These are phyloP conservation scores for Pleurotus sapidus DNA, from an alignment of 768 basidiomycete genomes.

Conservation along the genomic window DNA sequence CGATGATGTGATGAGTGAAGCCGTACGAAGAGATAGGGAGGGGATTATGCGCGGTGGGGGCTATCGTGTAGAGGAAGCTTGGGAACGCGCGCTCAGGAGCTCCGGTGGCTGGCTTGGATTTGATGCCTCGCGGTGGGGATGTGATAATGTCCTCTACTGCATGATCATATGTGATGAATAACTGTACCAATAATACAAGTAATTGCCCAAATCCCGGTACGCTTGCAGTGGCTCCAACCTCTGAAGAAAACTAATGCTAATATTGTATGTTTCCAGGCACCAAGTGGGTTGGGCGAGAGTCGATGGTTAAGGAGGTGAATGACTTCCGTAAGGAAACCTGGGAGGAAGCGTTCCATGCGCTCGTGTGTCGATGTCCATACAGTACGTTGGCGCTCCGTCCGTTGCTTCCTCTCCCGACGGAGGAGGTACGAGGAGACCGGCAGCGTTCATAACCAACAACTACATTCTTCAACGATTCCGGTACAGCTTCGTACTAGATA, in stretches of 20 bases:
- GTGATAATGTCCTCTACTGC: conserved; percentile 39
- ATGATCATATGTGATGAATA: no score
- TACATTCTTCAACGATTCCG: conserved; percentile 97
- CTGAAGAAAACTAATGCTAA: no score
- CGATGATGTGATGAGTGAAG: conserved; percentile 72
- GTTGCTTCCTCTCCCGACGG: conserved; percentile 41
- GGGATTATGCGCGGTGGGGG: conserved; percentile 84
- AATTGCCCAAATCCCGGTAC: no score
- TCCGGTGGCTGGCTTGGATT: conserved; percentile 75
- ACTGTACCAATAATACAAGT: no score
- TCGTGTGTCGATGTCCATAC: conserved; percentile 87
- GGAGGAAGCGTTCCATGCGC: conserved; percentile 87
- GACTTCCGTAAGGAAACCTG: conserved; percentile 80
- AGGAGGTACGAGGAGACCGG: conserved; percentile 74
- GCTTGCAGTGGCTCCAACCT: no score
- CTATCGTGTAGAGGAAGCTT: conserved; percentile 78
- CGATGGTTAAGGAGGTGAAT: conserved; percentile 35
- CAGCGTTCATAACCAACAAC: conserved; percentile 92
- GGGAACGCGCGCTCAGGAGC: conserved; percentile 75
- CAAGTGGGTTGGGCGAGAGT: not conserved
- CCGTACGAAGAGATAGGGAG: conserved; percentile 71
- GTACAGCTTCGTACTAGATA: conserved; percentile 85
- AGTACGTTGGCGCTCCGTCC: conserved; percentile 59
- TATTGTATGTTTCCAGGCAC: no score
- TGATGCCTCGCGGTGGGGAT: conserved; percentile 48